Conservation (phyloP, 495 filamentous ascomycete species). For the Podospora didyma region DNA sequence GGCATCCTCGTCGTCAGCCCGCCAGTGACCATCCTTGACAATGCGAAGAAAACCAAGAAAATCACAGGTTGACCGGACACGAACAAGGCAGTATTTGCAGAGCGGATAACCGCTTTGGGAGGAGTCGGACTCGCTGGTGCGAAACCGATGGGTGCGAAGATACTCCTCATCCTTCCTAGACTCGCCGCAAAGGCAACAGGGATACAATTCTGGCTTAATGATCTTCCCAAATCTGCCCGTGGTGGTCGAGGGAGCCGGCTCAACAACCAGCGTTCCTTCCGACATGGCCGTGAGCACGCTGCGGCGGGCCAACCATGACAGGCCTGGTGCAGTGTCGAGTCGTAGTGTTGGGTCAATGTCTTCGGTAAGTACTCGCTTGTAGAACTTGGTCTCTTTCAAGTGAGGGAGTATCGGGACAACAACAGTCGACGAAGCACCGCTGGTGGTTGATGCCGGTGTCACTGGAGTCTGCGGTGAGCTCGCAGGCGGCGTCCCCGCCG, state of each 20-base stretch:
- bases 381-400: constrained; percentile 89
- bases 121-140: constrained; percentile 76
- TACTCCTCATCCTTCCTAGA: constrained; percentile 62
- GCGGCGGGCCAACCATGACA: constrained; percentile 88
- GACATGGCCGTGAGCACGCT: constrained; percentile 77
- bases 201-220: constrained; percentile 56
- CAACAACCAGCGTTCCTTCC: constrained; percentile 84
- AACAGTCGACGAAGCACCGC: constrained; percentile 37
- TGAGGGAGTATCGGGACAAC: constrained; percentile 28
- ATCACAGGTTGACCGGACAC: constrained; percentile 85
- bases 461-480: constrained; percentile 49
- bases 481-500: constrained; percentile 29
- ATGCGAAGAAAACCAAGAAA: constrained; percentile 87
- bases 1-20: constrained; percentile 70
- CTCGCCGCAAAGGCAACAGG: constrained; percentile 90
- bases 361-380: constrained; percentile 80
- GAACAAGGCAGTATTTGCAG: constrained; percentile 78
- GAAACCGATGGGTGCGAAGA: constrained; percentile 81
- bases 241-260: constrained; percentile 64
- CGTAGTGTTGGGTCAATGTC: constrained; percentile 93
- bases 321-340: constrained; percentile 81
- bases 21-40: constrained; percentile 84
- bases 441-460: constrained; percentile 45
- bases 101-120: constrained; percentile 81
- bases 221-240: constrained; percentile 41